These are phyloP conservation scores for Pichia sp. DNA, from an alignment of 1,139 yeast species.

Conservation along the genomic window DNA sequence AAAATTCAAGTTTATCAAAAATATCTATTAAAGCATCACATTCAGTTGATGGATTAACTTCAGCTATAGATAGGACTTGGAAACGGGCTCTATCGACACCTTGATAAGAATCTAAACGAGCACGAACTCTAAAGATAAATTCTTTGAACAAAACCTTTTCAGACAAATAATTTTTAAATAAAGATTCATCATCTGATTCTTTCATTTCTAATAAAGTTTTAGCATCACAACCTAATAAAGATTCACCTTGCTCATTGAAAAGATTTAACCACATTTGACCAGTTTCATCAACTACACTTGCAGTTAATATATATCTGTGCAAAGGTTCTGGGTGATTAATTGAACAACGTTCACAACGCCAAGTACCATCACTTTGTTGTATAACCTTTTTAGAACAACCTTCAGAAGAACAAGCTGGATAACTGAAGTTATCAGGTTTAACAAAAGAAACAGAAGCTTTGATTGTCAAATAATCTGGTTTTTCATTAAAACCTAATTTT, in stretches of 20 bases:
- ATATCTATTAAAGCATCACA: constrained; percentile 50
- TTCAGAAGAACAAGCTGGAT: constrained; percentile 80
- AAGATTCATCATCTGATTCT: constrained; percentile 38
- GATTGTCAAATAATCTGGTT: constrained; percentile 69
- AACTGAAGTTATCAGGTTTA: constrained; percentile 70
- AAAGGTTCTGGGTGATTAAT: constrained; percentile 59
- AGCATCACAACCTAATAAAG: constrained; percentile 65
- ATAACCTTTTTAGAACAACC: constrained; percentile 81
- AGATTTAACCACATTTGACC: constrained; percentile 84
- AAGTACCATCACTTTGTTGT: constrained; percentile 64
- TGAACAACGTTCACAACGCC: constrained; percentile 95
- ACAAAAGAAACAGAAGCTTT: constrained; percentile 71
- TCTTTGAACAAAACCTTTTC: constrained; percentile 59
- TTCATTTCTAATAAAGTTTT: constrained; percentile 52
- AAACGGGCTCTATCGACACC: constrained; percentile 75
- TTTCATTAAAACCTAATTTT: constrained; percentile 66
- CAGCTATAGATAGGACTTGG: constrained; percentile 51
- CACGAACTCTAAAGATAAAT: constrained; percentile 68
- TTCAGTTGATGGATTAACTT: constrained; percentile 57
- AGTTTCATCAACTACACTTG: constrained; percentile 68
- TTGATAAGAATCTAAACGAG: constrained; percentile 77
- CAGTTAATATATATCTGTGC: constrained; percentile 70
- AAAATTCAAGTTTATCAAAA: constrained; percentile 38
- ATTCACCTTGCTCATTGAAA: constrained; percentile 78
- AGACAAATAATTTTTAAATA: constrained; percentile 43